These are phyloP conservation scores for Solanum bukasovii DNA, from an alignment of 257 asterid genomes.

Conservation along the genomic window DNA sequence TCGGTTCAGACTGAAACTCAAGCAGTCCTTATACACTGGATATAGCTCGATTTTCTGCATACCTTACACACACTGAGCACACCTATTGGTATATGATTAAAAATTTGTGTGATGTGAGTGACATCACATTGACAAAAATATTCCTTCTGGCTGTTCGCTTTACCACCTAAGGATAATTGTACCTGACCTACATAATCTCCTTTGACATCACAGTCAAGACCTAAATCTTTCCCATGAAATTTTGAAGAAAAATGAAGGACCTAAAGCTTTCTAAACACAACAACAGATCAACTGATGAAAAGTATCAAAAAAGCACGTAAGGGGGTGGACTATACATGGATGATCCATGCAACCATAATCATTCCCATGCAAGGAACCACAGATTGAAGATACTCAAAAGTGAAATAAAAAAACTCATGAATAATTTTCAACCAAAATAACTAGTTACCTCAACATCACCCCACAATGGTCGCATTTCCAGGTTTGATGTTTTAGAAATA, in stretches of 20 bases:
- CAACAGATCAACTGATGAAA: neutral
- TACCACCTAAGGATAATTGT: neutral
- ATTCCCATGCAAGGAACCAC: neutral
- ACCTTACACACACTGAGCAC: neutral
- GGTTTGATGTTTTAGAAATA: conserved; percentile 48
- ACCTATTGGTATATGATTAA: neutral
- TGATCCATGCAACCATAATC: neutral
- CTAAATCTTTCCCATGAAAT: neutral
- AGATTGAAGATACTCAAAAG: neutral
- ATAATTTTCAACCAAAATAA: neutral
- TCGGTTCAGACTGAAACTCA: neutral
- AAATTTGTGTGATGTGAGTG: neutral
- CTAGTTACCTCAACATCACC: conserved; percentile 28
- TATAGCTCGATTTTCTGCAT: neutral
- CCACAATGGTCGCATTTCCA: conserved; percentile 58
- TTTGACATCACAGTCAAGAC: neutral
- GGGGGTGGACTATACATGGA: neutral
- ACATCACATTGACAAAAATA: neutral
- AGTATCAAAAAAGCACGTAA: neutral
- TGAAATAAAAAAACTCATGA: neutral
- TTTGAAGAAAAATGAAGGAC: neutral
- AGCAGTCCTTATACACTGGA: neutral
- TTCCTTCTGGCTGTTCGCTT: neutral
- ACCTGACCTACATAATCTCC: neutral
- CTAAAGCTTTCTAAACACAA: neutral